Evolutionary conservation across 305 asterid species (phyloP), one percentile per base, ranked within the genome.

Genomic region (Fraxinus ornus): DNA sequence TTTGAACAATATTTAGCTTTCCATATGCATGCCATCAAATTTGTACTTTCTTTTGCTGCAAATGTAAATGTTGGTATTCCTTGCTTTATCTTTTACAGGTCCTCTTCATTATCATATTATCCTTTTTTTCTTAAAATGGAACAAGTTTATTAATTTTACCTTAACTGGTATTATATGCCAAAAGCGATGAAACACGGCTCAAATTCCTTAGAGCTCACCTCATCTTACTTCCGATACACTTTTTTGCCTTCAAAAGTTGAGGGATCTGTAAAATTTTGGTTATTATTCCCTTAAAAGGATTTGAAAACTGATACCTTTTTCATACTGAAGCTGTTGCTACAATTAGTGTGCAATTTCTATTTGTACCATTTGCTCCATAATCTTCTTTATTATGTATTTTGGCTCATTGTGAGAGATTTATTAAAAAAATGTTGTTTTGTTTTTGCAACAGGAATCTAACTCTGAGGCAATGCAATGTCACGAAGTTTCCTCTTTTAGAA

Each of bases 401-500:
- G 30, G 17, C 10, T 12, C 8, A n/a, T 19, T 26, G 3, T 17
- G 10, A 13, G 66, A 28, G 71, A 62, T 78, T 37, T 26, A 19
- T 79, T 19, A 55, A 33, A 52, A 55, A 32, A 47, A 35, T 57
- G 32, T 62, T 35, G 26, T 4, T 78, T 37, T 60, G 19, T 30
- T 35, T 77, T 49, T 80, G 75, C 76, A 75, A 83, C 89, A 91
- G 93, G 86, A 90, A 93, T 81, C 84, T 87, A 76, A 86, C 91
- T 19, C 78, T 85, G 79, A 82, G 90, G 70, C 30, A 84, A 80
- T 93, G 97, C 88, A 86, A 88, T 52, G 90, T 92, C 83, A 90
- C 92, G 26, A 86, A 78, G 77, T 86, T 88, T 86, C 97, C 95
- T 60, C 90, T 91, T 76, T 76, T 84, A 71, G 88, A 91, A 85